Percentiles rank a stretch among this genome's conserved stretches.
Conservation (phyloP, 495 filamentous ascomycete genomes). For the Daldinia childiae region DNA sequence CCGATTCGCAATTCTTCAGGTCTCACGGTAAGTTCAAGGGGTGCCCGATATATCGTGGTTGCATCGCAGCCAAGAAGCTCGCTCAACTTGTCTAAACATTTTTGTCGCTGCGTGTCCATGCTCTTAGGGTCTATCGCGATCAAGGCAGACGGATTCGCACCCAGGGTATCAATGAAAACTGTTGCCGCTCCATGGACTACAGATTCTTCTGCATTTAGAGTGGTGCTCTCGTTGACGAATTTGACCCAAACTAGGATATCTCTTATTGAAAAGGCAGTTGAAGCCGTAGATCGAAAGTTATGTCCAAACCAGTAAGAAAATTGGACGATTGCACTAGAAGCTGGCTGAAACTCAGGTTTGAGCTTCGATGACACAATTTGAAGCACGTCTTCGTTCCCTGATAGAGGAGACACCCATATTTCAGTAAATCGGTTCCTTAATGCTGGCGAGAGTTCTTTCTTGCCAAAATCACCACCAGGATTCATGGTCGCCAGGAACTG, state of each 20-base stretch:
- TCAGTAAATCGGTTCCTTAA: constrained; percentile 97
- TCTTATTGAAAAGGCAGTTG: constrained; percentile 82
- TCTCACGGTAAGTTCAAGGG: constrained; percentile 57
- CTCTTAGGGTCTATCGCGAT: constrained; percentile 70
- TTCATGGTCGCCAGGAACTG: constrained; percentile 99
- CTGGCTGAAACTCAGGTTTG: constrained; percentile 51
- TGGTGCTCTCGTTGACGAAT: constrained; percentile 77
- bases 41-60: constrained; percentile 66
- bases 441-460: constrained; percentile 94
- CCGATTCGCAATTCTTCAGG: constrained; percentile 68
- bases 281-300: constrained; percentile 75
- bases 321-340: constrained; percentile 74
- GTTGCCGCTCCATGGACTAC: constrained; percentile 91
- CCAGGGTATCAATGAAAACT: constrained; percentile 94
- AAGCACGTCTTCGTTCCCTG: constrained; percentile 82
- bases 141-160: constrained; percentile 90
- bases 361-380: constrained; percentile 87
- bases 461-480: constrained; percentile 97
- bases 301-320: constrained; percentile 94
- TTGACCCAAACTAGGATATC: constrained; percentile 94
- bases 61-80: constrained; percentile 72
- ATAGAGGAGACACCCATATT: constrained; percentile 92
- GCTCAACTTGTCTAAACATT: constrained; percentile 77
- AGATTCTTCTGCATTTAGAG: constrained; percentile 51
- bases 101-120: constrained; percentile 67